Evolutionary conservation across 441 rosid genomes (phyloP).

Genomic region (Raphanus hybrid): DNA sequence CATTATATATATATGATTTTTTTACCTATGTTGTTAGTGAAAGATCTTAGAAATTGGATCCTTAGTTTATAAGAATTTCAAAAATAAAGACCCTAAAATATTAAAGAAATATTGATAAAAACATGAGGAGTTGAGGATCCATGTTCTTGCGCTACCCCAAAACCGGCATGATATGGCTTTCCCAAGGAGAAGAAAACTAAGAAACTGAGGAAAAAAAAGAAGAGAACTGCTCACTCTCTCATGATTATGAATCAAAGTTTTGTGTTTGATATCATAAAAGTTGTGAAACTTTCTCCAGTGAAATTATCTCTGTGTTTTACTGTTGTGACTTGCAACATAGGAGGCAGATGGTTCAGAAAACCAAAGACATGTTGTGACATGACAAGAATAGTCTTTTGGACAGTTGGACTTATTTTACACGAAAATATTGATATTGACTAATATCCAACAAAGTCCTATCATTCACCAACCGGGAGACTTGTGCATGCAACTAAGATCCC

Average conservation of each 20-base stretch:
- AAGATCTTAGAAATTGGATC: too few relatives aligned
- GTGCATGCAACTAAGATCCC: not conserved
- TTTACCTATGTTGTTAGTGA: too few relatives aligned
- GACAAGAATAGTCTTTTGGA: not conserved
- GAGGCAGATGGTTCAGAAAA: not conserved
- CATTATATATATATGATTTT: too few relatives aligned
- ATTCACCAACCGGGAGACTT: not conserved
- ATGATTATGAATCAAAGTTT: not conserved
- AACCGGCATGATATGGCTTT: not conserved
- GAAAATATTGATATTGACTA: too few relatives aligned
- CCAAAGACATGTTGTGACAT: not conserved
- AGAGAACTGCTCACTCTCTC: not conserved
- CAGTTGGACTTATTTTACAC: not conserved
- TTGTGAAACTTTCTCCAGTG: not conserved
- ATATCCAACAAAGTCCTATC: too few relatives aligned
- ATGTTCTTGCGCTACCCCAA: too few relatives aligned
- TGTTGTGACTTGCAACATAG: not conserved
- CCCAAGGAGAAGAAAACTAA: not conserved
- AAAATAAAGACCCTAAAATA: too few relatives aligned
- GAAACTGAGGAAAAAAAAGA: not conserved
- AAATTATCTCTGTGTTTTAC: not conserved
- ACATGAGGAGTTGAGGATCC: too few relatives aligned
- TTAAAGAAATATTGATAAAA: too few relatives aligned
- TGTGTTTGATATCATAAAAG: not conserved
- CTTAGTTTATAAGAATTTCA: too few relatives aligned